Evolutionary conservation across 2,329 filamentous ascomycete genomes (phyloP).

Genomic region (Fusarium sp.): DNA sequence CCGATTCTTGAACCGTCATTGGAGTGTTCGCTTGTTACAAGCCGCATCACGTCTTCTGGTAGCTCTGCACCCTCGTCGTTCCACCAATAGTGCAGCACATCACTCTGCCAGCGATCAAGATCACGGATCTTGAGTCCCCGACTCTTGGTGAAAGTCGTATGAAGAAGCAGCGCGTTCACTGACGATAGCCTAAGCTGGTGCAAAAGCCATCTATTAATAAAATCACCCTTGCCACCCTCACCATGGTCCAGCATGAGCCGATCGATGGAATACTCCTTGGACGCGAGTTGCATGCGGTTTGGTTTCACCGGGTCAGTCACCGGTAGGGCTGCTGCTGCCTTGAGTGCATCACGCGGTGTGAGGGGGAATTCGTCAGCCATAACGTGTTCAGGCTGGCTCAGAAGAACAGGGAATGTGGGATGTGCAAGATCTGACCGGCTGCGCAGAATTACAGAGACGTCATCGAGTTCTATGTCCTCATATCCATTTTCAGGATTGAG

Average conservation of each 20-base stretch:
- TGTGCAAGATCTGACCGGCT: slow-evolving; percentile 51
- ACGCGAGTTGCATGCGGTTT: slow-evolving; percentile 54
- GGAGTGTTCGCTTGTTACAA: slow-evolving; percentile 41
- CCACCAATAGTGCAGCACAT: slow-evolving; percentile 56
- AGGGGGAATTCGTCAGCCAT: slow-evolving; percentile 53
- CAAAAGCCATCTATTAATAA: slow-evolving; percentile 64
- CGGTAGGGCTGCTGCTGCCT: slow-evolving; percentile 53
- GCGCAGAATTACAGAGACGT: slow-evolving; percentile 41
- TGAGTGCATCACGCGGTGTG: slow-evolving; percentile 57
- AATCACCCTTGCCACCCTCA: slow-evolving; percentile 56
- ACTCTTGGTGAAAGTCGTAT: slow-evolving; percentile 48
- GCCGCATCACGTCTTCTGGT: slow-evolving; percentile 19
- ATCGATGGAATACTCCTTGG: slow-evolving; percentile 63
- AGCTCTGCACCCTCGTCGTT: slow-evolving; percentile 42
- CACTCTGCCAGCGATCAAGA: slow-evolving; percentile 51
- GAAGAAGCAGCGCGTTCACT: slow-evolving; percentile 58
- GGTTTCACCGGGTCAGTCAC: slow-evolving; percentile 50
- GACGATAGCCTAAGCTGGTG: slow-evolving; percentile 62
- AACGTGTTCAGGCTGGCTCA: slow-evolving; percentile 62
- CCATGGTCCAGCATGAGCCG: slow-evolving; percentile 54
- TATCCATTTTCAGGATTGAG: slow-evolving; percentile 53
- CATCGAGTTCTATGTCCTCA: slow-evolving; percentile 58
- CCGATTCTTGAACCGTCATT: slow-evolving; percentile 43
- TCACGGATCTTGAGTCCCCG: slow-evolving; percentile 50
- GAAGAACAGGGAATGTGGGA: slow-evolving; percentile 57